Conservation (phyloP, 257 asterid genomes). For the Gynochthodes officinalis region DNA sequence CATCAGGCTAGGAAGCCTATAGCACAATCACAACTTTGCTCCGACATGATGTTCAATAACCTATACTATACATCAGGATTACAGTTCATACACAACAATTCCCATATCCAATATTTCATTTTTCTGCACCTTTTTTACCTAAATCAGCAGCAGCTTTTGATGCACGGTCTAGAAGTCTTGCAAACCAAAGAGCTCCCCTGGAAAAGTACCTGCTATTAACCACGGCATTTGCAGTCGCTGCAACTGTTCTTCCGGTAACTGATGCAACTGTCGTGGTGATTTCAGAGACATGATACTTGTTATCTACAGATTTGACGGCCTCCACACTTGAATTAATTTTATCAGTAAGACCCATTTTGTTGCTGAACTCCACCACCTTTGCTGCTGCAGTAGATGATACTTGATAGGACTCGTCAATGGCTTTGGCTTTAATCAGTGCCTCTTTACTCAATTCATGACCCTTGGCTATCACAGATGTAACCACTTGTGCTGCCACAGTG, state of each 20-base stretch:
- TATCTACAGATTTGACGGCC: conserved; percentile 43
- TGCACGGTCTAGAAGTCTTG: conserved; percentile 44
- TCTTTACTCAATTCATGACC: conserved; percentile 55
- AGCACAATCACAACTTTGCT: neutral
- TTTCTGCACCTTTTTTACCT: conserved; percentile 25
- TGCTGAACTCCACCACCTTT: conserved; percentile 49
- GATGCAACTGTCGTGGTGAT: conserved; percentile 40
- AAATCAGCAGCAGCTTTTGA: conserved; percentile 55
- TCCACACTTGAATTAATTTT: conserved; percentile 39
- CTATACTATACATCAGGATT: neutral
- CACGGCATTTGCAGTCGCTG: conserved; percentile 43
- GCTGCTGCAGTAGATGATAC: conserved; percentile 55
- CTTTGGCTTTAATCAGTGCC: conserved; percentile 56
- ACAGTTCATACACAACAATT: neutral
- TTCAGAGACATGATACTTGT: conserved; percentile 41
- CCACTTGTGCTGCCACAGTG: conserved; percentile 47
- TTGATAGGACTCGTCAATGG: conserved; percentile 48
- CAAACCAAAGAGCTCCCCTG: conserved; percentile 59
- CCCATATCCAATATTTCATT: conserved; percentile 10
- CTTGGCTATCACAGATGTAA: conserved; percentile 47
- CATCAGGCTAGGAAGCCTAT: too few species aligned
- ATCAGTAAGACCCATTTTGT: conserved; percentile 49
- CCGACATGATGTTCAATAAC: neutral
- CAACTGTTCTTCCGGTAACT: conserved; percentile 45
- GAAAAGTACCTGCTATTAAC: conserved; percentile 55